phyloP scores from a whole-genome alignment of 805 yeast genomes.

The Starmerella tilneyi region DNA sequence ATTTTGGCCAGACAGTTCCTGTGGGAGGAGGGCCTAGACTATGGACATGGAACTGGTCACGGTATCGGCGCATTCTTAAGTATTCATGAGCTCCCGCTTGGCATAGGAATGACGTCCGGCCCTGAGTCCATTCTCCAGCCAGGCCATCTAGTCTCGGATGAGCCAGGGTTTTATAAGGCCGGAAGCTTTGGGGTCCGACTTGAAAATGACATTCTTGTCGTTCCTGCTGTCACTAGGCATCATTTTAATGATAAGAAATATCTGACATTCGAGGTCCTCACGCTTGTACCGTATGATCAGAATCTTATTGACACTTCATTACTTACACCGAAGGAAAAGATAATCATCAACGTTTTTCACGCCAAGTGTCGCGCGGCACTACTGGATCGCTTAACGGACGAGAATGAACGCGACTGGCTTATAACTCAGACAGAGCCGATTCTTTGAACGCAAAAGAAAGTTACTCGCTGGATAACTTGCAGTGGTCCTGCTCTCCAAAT shows the following conservation, averaged over 20 bases:
- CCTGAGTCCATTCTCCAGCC: conserved; percentile 43
- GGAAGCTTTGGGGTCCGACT: conserved; percentile 85
- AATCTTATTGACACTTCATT: conserved; percentile 54
- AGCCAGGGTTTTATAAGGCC: conserved; percentile 89
- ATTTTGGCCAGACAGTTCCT: conserved; percentile 72
- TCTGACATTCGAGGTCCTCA: conserved; percentile 68
- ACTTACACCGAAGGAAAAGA: conserved; percentile 50
- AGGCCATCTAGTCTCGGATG: conserved; percentile 80
- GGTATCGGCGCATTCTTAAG: conserved; percentile 85
- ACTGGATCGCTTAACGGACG: conserved; percentile 39
- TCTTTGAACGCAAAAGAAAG: neutral
- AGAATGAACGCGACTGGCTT: conserved; percentile 60
- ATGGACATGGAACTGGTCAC: conserved; percentile 94
- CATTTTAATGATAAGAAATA: conserved; percentile 46
- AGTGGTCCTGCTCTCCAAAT: too few relatives aligned
- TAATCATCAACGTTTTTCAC: conserved; percentile 63
- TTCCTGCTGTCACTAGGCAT: conserved; percentile 33
- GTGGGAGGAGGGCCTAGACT: conserved; percentile 76
- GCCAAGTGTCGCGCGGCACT: conserved; percentile 45
- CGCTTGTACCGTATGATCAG: conserved; percentile 72
- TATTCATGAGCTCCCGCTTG: conserved; percentile 93
- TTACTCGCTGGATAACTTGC: too few relatives aligned
- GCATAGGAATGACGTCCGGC: conserved; percentile 43
- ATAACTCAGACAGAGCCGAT: conserved; percentile 2
- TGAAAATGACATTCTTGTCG: conserved; percentile 68